Conservation (phyloP, 768 basidiomycete species). For the Amanita exitialis region DNA sequence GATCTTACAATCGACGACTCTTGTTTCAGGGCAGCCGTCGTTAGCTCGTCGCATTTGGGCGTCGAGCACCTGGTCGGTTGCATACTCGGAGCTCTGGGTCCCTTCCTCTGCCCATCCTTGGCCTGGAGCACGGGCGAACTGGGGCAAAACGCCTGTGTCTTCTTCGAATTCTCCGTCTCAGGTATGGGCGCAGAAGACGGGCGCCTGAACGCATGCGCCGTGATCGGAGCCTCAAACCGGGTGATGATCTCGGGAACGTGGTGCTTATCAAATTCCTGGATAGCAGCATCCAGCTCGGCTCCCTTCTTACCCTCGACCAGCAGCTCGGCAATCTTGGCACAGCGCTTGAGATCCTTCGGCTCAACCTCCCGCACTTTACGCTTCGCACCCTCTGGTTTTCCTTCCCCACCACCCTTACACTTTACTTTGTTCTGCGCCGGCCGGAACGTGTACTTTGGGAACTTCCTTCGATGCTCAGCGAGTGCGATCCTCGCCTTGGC, state of each 20-base stretch:
- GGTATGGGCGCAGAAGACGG: slow-evolving; percentile 43
- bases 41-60: slow-evolving; percentile 16
- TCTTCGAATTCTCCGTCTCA: slow-evolving; percentile 15
- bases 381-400: slow-evolving; percentile 21
- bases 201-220: slow-evolving; percentile 50
- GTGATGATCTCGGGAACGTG: slow-evolving; percentile 54
- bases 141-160: slow-evolving; percentile 24
- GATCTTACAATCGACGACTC: slow-evolving; percentile 42
- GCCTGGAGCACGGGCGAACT: slow-evolving; percentile 12
- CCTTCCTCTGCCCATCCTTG: slow-evolving; percentile 11
- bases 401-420: slow-evolving; percentile 14
- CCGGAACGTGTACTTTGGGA: slow-evolving; percentile 67
- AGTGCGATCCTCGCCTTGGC: slow-evolving; percentile 58
- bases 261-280: slow-evolving; percentile 44
- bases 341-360: slow-evolving; percentile 52
- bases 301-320: slow-evolving; percentile 49
- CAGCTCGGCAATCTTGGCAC: slow-evolving; percentile 57
- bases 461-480: slow-evolving; percentile 67
- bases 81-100: slow-evolving; percentile 26
- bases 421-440: slow-evolving; percentile 43
- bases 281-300: slow-evolving; percentile 41
- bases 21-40: slow-evolving; percentile 23
- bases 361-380: slow-evolving; percentile 53
- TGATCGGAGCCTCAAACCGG: slow-evolving; percentile 65
- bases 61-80: slow-evolving; percentile 23